Evolutionary conservation across 1,139 yeast species (phyloP).

Genomic region (Candida frijolesensis): DNA sequence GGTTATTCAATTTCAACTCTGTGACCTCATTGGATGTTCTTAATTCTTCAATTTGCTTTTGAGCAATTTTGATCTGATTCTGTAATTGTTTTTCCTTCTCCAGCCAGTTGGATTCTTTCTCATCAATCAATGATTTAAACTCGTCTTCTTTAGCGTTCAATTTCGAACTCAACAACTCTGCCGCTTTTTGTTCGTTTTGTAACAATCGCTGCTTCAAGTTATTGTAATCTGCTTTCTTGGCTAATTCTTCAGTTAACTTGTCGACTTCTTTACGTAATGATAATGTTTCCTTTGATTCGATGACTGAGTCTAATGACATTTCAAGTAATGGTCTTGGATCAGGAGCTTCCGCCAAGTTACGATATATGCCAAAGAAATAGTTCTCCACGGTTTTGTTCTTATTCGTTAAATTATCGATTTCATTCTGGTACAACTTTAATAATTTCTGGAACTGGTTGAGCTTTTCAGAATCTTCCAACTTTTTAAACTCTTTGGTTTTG

Average conservation of each 20-base stretch:
- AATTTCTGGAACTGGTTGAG: conserved; percentile 64
- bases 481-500: conserved; percentile 80
- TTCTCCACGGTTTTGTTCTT: conserved; percentile 76
- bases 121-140: conserved; percentile 57
- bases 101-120: conserved; percentile 63
- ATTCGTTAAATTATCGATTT: conserved; percentile 79
- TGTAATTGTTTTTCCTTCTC: conserved; percentile 49
- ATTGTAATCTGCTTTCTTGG: conserved; percentile 77
- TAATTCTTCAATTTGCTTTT: conserved; percentile 54
- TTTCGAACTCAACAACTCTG: conserved; percentile 49
- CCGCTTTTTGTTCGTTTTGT: conserved; percentile 59
- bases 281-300: conserved; percentile 56
- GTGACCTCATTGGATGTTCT: conserved; percentile 58
- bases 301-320: conserved; percentile 68
- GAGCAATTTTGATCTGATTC: conserved; percentile 47
- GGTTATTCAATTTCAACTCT: conserved; percentile 47
- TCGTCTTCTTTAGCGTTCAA: conserved; percentile 65
- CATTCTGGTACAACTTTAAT: conserved; percentile 82
- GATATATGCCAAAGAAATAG: conserved; percentile 72
- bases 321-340: conserved; percentile 87
- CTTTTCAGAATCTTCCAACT: conserved; percentile 66
- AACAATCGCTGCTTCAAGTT: conserved; percentile 63
- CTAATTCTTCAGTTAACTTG: conserved; percentile 59
- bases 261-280: conserved; percentile 56
- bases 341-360: conserved; percentile 84